A percentile compares a stretch with the other conserved stretches of the same genome.
phyloP scores from a whole-genome alignment of 768 basidiomycete species.

The Coprinellus micaceus region DNA sequence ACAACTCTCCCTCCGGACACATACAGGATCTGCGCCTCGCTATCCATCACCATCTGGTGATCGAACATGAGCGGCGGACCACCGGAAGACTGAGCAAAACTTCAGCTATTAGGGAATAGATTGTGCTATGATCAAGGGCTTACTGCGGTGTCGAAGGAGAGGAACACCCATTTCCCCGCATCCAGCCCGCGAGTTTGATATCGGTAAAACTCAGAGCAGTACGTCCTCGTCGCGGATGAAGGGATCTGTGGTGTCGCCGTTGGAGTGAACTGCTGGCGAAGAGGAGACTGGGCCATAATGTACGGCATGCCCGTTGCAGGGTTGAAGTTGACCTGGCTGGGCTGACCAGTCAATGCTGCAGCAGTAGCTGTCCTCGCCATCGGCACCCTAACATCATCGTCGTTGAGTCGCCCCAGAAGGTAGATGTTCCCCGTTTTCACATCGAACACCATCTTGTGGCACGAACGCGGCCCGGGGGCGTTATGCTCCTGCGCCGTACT shows the following conservation, averaged over 20 bases:
- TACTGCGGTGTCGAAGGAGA: constrained; percentile 67
- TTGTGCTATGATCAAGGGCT: constrained; percentile 17
- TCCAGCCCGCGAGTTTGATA: constrained; percentile 65
- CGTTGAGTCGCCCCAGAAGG: constrained; percentile 64
- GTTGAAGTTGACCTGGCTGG: background rate
- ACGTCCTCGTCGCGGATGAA: constrained; percentile 22
- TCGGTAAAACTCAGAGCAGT: constrained; percentile 70
- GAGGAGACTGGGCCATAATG: constrained; percentile 19
- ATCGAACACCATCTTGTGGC: constrained; percentile 83
- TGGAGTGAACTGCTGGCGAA: constrained; percentile 10
- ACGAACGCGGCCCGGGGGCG: constrained; percentile 68
- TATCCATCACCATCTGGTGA: constrained; percentile 79
- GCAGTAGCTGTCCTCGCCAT: constrained; percentile 3
- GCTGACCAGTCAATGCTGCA: background rate
- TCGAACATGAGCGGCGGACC: constrained; percentile 76
- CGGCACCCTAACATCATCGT: constrained; percentile 39
- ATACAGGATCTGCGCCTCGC: constrained; percentile 66
- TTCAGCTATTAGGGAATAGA: background rate
- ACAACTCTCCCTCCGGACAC: constrained; percentile 74
- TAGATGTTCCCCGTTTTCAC: constrained; percentile 67
- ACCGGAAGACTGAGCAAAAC: constrained; percentile 44
- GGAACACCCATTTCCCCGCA: constrained; percentile 67
- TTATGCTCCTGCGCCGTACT: constrained; percentile 53
- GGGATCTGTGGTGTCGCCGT: background rate
- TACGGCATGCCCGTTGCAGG: background rate